phyloP scores from a whole-genome alignment of 306 rosid species.

The Lathyrus tuberosus region DNA sequence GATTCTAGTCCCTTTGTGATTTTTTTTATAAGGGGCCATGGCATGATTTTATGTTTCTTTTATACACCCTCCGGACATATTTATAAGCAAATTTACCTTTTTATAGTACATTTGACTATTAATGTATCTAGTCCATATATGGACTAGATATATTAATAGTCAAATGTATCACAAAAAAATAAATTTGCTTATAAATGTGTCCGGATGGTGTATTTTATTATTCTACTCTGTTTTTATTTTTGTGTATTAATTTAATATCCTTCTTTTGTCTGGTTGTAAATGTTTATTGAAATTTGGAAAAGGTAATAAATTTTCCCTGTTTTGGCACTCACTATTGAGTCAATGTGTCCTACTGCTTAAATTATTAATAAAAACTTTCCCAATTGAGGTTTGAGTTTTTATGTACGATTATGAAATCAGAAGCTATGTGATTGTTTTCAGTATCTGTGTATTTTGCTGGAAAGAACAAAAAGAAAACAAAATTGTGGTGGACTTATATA shows the following conservation, averaged over 20 bases:
- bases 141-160: too few relatives aligned
- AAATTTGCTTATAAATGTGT: too few relatives aligned
- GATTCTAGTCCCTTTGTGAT: constrained; percentile 39
- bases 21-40: constrained; percentile 44
- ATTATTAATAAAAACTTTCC: background rate
- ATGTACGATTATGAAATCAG: background rate
- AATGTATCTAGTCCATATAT: too few relatives aligned
- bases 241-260: background rate
- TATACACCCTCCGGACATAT: too few relatives aligned
- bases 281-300: constrained; percentile 27
- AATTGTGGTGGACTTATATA: background rate
- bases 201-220: too few relatives aligned
- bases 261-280: constrained; percentile 33
- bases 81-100: too few relatives aligned
- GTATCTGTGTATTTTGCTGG: background rate
- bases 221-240: background rate
- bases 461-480: background rate
- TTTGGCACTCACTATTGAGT: constrained; percentile 27
- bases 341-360: constrained; percentile 7
- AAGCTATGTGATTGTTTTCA: constrained; percentile 8
- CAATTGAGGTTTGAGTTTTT: background rate
- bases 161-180: too few relatives aligned
- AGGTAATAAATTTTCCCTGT: constrained; percentile 34
- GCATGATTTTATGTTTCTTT: background rate
- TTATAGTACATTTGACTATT: too few relatives aligned